phyloP scores from a whole-genome alignment of 169 alveolate species.

The Plasmodium chabaudi region DNA sequence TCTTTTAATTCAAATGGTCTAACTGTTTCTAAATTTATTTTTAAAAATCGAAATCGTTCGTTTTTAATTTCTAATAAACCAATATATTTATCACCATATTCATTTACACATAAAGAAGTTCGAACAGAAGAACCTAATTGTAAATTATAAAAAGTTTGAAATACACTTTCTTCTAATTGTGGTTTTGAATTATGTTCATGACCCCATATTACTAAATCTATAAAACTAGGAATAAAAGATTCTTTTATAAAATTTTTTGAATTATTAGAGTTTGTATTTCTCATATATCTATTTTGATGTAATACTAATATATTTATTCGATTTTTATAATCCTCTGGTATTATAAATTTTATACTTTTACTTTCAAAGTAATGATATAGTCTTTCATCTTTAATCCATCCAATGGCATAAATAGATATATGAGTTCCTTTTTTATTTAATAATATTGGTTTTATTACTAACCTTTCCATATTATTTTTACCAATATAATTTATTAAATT shows the following conservation, averaged over 20 bases:
- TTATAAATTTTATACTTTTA: slow-evolving; percentile 89
- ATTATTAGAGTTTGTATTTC: slow-evolving; percentile 86
- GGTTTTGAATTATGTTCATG: slow-evolving; percentile 97
- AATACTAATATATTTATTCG: slow-evolving; percentile 94
- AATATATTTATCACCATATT: slow-evolving; percentile 92
- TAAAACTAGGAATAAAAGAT: slow-evolving; percentile 90
- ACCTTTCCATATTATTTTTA: slow-evolving; percentile 87
- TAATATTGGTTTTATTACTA: slow-evolving; percentile 92
- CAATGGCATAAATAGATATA: slow-evolving; percentile 96
- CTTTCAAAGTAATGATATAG: slow-evolving; percentile 91
- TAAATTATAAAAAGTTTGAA: slow-evolving; percentile 89
- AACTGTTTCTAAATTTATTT: slow-evolving; percentile 90
- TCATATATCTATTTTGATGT: slow-evolving; percentile 96
- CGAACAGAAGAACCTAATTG: slow-evolving; percentile 94
- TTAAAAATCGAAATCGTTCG: slow-evolving; percentile 89
- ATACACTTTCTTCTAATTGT: slow-evolving; percentile 84
- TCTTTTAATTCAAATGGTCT: slow-evolving; percentile 89
- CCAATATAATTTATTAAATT: slow-evolving; percentile 94
- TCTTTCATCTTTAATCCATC: slow-evolving; percentile 96
- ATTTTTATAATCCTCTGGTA: slow-evolving; percentile 86
- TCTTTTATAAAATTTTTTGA: slow-evolving; percentile 90
- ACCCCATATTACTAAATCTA: slow-evolving; percentile 95
- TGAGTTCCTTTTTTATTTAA: slow-evolving; percentile 91
- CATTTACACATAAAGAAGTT: slow-evolving; percentile 94
- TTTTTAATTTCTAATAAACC: slow-evolving; percentile 90